Base-by-base conservation (phyloP, 2,329 filamentous ascomycete species). In the Epichloe sp. region DNA sequence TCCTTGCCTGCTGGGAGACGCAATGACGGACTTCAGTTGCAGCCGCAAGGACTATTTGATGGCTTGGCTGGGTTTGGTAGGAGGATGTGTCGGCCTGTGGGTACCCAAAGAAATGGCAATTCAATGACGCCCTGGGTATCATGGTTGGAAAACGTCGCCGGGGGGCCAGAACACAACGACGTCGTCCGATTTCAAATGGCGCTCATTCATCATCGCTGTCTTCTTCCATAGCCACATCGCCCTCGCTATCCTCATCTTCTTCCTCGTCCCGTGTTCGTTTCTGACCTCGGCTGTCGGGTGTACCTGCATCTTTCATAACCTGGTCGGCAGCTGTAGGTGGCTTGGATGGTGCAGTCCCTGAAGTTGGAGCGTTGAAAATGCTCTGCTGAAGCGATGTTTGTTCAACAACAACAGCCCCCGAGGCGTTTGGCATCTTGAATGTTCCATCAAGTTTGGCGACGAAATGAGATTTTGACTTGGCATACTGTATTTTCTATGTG, bases 401-500 rank as follows among this genome's bases (percentile, higher is more conserved):
- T 60, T 80, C 78, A 49, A 80, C 77, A 41, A 71, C 73, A 49
- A 73, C 71, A 51, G 77, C 74, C 31, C 71, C 74, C 19, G 74
- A 70, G 41, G 68, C 68, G 31, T 70, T 71, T 14, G 87, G 82
- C 58, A 86, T 77, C 62, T 83, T 83, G 70, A 89, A 95, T 14
- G 88, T 91, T 55, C 93, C 93, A 58, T 95, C 90, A 49, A 98
- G 81, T 68, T 95, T 95, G 36, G 88, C 82, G 55, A 98, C 81
- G 23, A 86, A 85, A 65, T 95, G 78, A 3, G 90, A 96, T 64
- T 91, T 91, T 52, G 83, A 82, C 67, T 90, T 95, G 52, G 87
- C 89, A 66, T 97, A 98, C 57, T 84, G 76, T 59, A 98, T 89
- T 79, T 83, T 86, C 91, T 97, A 54, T n/a, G 26, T 15, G 34